Conservation (phyloP, 1,284 basidiomycete genomes). For the Entoloma clypeatum region DNA sequence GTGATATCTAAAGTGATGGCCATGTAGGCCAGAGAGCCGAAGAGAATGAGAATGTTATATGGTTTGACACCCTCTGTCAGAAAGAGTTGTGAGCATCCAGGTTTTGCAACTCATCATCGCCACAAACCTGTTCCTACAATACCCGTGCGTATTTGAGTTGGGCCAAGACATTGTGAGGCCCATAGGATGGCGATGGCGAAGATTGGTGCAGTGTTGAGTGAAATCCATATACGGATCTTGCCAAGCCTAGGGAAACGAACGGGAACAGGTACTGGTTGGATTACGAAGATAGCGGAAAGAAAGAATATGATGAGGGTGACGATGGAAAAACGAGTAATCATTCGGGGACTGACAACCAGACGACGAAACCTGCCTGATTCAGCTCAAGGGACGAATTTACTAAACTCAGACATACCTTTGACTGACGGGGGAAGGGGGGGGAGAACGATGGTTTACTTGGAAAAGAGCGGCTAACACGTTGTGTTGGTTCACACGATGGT, state of each 20-base stretch:
- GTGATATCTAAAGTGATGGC: slow-evolving; percentile 91
- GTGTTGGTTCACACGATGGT: too few relatives aligned
- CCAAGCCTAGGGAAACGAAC: slow-evolving; percentile 23
- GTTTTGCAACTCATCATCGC: slow-evolving; percentile 11
- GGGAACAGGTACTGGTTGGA: slow-evolving; percentile 25
- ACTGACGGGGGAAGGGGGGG: too few relatives aligned
- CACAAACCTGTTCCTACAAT: slow-evolving; percentile 44
- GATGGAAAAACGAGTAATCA: slow-evolving; percentile 29
- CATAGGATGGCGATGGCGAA: slow-evolving; percentile 30
- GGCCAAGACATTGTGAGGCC: slow-evolving; percentile 31
- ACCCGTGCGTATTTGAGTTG: slow-evolving; percentile 60
- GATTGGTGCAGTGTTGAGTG: slow-evolving; percentile 31
- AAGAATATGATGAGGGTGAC: slow-evolving; percentile 30
- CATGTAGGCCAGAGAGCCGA: slow-evolving; percentile 92
- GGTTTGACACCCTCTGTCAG: slow-evolving; percentile 73
- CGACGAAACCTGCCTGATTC: too few relatives aligned
- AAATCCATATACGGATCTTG: slow-evolving; percentile 22
- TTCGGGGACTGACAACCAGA: slow-evolving; percentile 9
- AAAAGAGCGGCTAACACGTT: too few relatives aligned
- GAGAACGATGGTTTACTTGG: too few relatives aligned
- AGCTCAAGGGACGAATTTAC: too few relatives aligned
- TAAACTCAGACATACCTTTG: too few relatives aligned
- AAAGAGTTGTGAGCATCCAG: not conserved
- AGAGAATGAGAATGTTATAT: slow-evolving; percentile 91
- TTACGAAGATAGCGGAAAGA: slow-evolving; percentile 30